phyloP scores from a whole-genome alignment of 192 early-diverging fungal genomes.

The Entomortierella lignicola region DNA sequence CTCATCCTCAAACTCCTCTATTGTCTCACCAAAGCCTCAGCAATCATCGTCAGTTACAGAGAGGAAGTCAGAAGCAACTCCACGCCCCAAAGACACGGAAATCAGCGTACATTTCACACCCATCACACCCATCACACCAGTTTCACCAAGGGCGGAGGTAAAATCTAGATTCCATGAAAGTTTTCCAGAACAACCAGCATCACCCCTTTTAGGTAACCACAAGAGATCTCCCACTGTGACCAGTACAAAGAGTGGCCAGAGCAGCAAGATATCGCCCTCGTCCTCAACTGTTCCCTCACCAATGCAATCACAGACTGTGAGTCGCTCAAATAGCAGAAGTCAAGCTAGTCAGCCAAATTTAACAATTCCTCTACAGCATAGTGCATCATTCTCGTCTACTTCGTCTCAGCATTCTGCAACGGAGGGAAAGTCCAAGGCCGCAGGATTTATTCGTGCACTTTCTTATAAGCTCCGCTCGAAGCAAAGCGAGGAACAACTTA shows the following conservation, averaged over 20 bases:
- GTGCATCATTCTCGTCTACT: slow-evolving; percentile 4
- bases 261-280: slow-evolving; percentile 34
- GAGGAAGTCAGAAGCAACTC: slow-evolving; percentile 1
- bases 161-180: slow-evolving; percentile 46
- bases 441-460: slow-evolving; percentile 47
- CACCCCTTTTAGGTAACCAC: slow-evolving; percentile 18
- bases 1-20: slow-evolving; percentile 25
- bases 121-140: slow-evolving; percentile 43
- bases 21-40: slow-evolving; percentile 22
- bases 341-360: background rate
- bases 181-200: slow-evolving; percentile 34
- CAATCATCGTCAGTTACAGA: background rate
- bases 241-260: slow-evolving; percentile 24
- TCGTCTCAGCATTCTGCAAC: background rate
- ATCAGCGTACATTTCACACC: slow-evolving; percentile 40
- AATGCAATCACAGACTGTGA: slow-evolving; percentile 21
- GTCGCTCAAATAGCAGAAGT: slow-evolving; percentile 36
- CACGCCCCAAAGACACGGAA: slow-evolving; percentile 34
- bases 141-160: slow-evolving; percentile 38
- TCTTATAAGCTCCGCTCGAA: slow-evolving; percentile 51
- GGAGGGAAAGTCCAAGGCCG: slow-evolving; percentile 48
- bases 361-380: slow-evolving; percentile 11
- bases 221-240: slow-evolving; percentile 23
- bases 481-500: slow-evolving; percentile 46
- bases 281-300: slow-evolving; percentile 33